Evolutionary conservation across 176 grass and related monocot genomes (phyloP).

Genomic region (Ensete glaucum): DNA sequence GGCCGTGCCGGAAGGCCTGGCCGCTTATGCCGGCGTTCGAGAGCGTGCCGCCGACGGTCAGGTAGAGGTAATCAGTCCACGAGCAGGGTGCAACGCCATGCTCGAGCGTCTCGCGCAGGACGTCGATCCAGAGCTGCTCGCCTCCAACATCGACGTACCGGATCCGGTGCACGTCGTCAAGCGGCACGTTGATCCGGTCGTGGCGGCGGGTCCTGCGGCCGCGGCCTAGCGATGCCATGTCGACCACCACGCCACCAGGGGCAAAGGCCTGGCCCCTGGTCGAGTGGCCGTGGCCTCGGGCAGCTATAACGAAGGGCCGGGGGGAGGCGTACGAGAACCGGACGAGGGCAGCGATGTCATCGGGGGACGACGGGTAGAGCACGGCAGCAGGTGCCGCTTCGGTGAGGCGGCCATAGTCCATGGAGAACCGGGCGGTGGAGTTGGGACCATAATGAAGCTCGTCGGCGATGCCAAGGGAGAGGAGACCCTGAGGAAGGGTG

Average conservation of each 20-base stretch:
- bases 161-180: no score
- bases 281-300: conserved; percentile 18
- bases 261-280: conserved; percentile 6
- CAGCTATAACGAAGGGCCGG: background rate
- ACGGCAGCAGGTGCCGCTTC: conserved; percentile 1
- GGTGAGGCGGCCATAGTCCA: conserved; percentile 42
- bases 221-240: conserved; percentile 13
- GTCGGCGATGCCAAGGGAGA: conserved; percentile 6
- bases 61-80: conserved; percentile 22
- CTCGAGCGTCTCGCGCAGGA: background rate
- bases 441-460: conserved; percentile 13
- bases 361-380: background rate
- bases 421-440: background rate
- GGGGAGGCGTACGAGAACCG: conserved; percentile 11
- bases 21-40: conserved; percentile 20
- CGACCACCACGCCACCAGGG: conserved; percentile 3
- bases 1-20: conserved; percentile 17
- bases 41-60: conserved; percentile 23
- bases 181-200: background rate
- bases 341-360: conserved; percentile 48
- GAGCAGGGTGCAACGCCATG: conserved; percentile 1
- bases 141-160: conserved; percentile 8
- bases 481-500: background rate
- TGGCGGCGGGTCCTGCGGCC: background rate
- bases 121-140: conserved; percentile 24